Evolutionary conservation across 805 yeast genomes (phyloP), one percentile per base, ranked within the genome.

Genomic region (Torulaspora microellipsoides): DNA sequence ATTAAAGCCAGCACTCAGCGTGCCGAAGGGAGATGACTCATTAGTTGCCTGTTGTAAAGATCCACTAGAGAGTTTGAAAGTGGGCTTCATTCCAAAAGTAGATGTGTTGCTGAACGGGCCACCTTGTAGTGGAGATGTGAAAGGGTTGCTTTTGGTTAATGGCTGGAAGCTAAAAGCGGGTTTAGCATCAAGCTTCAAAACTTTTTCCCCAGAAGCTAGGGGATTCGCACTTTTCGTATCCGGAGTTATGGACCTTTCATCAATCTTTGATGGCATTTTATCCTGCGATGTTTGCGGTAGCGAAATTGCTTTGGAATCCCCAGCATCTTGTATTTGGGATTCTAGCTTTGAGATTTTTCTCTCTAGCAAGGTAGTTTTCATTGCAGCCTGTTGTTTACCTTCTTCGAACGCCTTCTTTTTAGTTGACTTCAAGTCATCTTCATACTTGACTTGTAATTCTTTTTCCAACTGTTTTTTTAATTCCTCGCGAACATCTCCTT

Each of bases 271-370:
- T 8, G 48, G 46, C 15, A 43, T 36, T 8, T 34, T 31, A 14
- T 14, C 17, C 13, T 31, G 33, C 10, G 31, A 7, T 5, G 7
- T 15, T 2, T 34, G 11, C 1, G 41, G 31, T 6, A 27, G 10
- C 28, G 20, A 33, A 12, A 15, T 27, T 12, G 36, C 30, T 20
- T 32, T 15, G 11, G 36, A 33, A 11, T 40, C 27, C n/a, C 36
- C 38, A 6, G 20, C 11, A 17, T 27, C 32, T 17, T 38, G 35
- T n/a, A 49, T 25, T 36, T 52, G 60, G 7, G 53, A 40, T 45
- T 59, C 66, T n/a, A 62, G 42, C 43, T 65, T 62, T 3, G 58
- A 43, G 8, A 62, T 48, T 46, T 58, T 62, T 46, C 59, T 60
- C 41, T 50, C 61, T 28, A 51, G 49, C 32, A 59, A 51, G 12